Evolutionary conservation across 2,329 filamentous ascomycete species (phyloP).

Genomic region (Scedosporium aurantiacum): DNA sequence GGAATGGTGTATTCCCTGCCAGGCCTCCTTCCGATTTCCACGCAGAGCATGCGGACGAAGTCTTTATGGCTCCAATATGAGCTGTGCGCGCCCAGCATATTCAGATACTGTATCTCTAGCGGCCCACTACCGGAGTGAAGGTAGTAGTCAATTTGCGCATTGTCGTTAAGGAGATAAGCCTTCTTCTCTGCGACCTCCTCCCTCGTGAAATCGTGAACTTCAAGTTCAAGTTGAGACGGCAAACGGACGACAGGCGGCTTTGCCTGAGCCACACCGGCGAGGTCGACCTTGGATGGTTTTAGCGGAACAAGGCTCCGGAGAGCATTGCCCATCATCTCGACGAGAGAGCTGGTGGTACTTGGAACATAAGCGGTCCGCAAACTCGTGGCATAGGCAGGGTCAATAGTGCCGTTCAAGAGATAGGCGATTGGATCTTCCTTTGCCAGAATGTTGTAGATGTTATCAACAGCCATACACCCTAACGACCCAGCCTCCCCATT

Average conservation of each 20-base stretch:
- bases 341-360: conserved; percentile 53
- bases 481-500: conserved; percentile 72
- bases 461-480: conserved; percentile 87
- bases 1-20: conserved; percentile 52
- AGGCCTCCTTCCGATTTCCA: conserved; percentile 69
- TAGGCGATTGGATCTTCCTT: conserved; percentile 73
- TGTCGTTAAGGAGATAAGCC: conserved; percentile 83
- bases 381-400: conserved; percentile 64
- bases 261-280: conserved; percentile 6
- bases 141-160: conserved; percentile 89
- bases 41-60: conserved; percentile 80
- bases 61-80: conserved; percentile 86
- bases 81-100: conserved; percentile 91
- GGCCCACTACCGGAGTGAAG: conserved; percentile 74
- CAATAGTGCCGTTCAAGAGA: conserved; percentile 80
- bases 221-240: conserved; percentile 69
- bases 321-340: conserved; percentile 52
- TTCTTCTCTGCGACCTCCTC: conserved; percentile 89
- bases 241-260: conserved; percentile 32
- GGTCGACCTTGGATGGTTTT: neutral
- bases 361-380: conserved; percentile 74
- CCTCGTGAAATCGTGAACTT: conserved; percentile 87
- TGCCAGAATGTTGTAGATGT: conserved; percentile 85
- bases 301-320: conserved; percentile 50
- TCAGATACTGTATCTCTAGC: conserved; percentile 89